These are phyloP conservation scores for Passalora sequoiae DNA, from an alignment of 2,329 filamentous ascomycete genomes.

Conservation along the genomic window DNA sequence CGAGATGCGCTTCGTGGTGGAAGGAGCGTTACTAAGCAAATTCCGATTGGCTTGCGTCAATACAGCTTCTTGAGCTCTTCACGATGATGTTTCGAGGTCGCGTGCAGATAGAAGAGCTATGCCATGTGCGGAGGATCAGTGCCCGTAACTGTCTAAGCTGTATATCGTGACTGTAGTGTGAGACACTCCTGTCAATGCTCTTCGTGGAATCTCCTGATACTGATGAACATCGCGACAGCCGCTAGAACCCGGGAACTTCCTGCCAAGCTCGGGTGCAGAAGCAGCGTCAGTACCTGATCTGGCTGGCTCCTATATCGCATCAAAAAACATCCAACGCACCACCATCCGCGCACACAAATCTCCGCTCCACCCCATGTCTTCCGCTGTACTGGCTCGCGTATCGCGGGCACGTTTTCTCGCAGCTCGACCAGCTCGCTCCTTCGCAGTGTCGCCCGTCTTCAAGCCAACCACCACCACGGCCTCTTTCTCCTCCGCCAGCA, in stretches of 20 bases:
- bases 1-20: not conserved
- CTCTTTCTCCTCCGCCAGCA: slow-evolving; percentile 50
- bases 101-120: slow-evolving; percentile 1
- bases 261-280: not conserved
- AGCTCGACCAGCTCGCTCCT: slow-evolving; percentile 21
- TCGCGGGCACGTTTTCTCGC: slow-evolving; percentile 22
- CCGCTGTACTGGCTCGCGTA: slow-evolving; percentile 27
- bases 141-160: not conserved
- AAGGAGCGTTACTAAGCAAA: not conserved
- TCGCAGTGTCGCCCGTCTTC: slow-evolving; percentile 26
- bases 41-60: slow-evolving; percentile 1
- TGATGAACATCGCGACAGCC: not conserved
- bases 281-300: not conserved
- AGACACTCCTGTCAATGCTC: not conserved
- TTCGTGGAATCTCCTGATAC: slow-evolving; percentile 2
- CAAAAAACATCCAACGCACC: slow-evolving; percentile 1
- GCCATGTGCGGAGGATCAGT: not conserved
- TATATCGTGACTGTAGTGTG: no score
- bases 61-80: slow-evolving; percentile 2
- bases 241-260: no score
- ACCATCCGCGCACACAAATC: slow-evolving; percentile 16
- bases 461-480: slow-evolving; percentile 24
- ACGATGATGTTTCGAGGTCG: slow-evolving; percentile 1
- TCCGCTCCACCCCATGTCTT: slow-evolving; percentile 27
- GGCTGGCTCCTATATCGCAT: slow-evolving; percentile 1